A percentile compares a stretch with the other conserved stretches of the same genome.
Evolutionary conservation across 2,329 filamentous ascomycete species (phyloP).

Genomic region (Aspergillus pseudoterreus): DNA sequence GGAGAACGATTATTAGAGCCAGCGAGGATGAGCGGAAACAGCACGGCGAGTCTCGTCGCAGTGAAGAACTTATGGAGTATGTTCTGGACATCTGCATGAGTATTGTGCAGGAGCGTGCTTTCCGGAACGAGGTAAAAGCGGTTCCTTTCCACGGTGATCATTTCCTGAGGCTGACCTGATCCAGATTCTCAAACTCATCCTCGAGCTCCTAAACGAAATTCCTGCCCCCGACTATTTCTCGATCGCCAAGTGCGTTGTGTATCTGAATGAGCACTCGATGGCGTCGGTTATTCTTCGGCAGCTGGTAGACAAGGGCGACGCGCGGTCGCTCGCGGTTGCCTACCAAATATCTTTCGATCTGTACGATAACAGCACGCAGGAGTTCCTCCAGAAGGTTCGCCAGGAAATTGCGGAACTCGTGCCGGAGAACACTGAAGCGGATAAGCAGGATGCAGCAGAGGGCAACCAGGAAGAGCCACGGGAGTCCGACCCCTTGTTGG

Average conservation of each 20-base stretch:
- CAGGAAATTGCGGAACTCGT: constrained; percentile 65
- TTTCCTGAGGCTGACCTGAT: constrained; percentile 2
- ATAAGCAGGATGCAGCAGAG: constrained; percentile 12
- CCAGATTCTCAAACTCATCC: constrained; percentile 81
- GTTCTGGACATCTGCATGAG: constrained; percentile 96
- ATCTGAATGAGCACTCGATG: constrained; percentile 86
- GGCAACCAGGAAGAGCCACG: constrained; percentile 45
- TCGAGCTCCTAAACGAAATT: constrained; percentile 92
- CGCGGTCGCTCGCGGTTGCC: constrained; percentile 75
- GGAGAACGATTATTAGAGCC: constrained; percentile 82
- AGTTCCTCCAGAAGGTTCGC: constrained; percentile 88
- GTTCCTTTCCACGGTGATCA: neutral
- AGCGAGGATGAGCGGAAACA: constrained; percentile 78
- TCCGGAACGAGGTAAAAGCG: constrained; percentile 64
- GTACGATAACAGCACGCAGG: constrained; percentile 97
- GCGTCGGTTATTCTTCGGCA: constrained; percentile 81
- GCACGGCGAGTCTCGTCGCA: constrained; percentile 54
- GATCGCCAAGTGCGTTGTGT: constrained; percentile 96
- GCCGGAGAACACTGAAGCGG: constrained; percentile 39
- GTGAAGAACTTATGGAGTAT: constrained; percentile 96
- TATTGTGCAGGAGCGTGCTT: constrained; percentile 85
- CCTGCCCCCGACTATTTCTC: constrained; percentile 94
- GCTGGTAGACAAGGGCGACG: constrained; percentile 74
- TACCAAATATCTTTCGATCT: constrained; percentile 98
- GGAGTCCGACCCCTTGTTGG: constrained; percentile 58